Base-by-base conservation (phyloP, 2,329 filamentous ascomycete species). In the Fusarium sp. region DNA sequence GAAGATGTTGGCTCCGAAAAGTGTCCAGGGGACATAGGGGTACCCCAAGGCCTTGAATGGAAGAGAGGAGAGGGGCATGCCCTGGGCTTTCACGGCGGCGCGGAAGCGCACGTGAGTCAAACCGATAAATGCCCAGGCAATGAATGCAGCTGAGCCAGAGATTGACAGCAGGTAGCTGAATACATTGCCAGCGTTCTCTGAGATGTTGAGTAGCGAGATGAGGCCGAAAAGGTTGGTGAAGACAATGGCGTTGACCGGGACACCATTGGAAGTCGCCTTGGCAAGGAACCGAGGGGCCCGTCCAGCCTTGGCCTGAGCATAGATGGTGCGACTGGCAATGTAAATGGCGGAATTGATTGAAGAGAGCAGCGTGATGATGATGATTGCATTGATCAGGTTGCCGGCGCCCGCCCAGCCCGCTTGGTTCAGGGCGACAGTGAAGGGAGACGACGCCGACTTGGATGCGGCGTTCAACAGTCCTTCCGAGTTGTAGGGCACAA, bases 21-120 rank as follows among this genome's bases (percentile, higher is more conserved):
- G 37, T 38, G 37, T 38, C 58, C 82, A 95, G 2, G 92, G 92
- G 5, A 90, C 85, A 79, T 89, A 95, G 3, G 93, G 93, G 82
- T 95, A 92, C 70, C 89, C 85, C 22, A 86, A 87, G 4, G 90
- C 88, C 69, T 88, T 90, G 83, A 92, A 94, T 1, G 92, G 91
- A 20, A 95, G 82, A 1, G 85, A 88, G 68, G 91, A 86, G 17
- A 92, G 87, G 66, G 90, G 86, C 45, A 95, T 85, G 10, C 92
- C 91, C 78, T 95, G 90, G 15, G 87, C 87, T 20, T 87, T 84
- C 25, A 93, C 87, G 1, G 92, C 92, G 69, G 90, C 87, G 80
- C 92, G 88, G 83, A 94, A 95, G 50, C 89, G 87, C 57, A 94
- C 84, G 81, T 93, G 95, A 1, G 91, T 92, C 76, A 92, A 87